Evolutionary conservation across 306 rosid species (phyloP).

Genomic region (Quillaja saponaria): DNA sequence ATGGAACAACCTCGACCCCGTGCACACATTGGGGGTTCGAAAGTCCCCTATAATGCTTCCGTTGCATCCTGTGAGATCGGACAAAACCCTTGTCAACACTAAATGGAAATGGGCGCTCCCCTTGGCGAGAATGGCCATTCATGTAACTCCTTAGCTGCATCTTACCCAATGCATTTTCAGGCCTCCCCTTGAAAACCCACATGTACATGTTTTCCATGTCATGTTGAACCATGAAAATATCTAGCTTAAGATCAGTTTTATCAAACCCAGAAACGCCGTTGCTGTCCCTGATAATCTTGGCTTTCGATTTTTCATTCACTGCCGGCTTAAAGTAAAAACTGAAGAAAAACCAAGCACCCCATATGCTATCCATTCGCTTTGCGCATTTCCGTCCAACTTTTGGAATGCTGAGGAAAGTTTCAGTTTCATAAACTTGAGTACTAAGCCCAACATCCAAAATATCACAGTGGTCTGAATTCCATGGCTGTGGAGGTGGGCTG

Average conservation of each 20-base stretch:
- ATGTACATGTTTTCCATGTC: conserved; percentile 99
- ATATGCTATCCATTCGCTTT: conserved; percentile 80
- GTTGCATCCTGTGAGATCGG: conserved; percentile 93
- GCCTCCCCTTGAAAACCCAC: conserved; percentile 99
- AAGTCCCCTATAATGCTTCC: conserved; percentile 90
- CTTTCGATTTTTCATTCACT: conserved; percentile 72
- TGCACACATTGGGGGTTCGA: conserved; percentile 96
- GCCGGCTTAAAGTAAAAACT: conserved; percentile 87
- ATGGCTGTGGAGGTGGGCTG: conserved; percentile 70
- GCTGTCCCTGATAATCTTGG: conserved; percentile 67
- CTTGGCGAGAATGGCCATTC: conserved; percentile 99
- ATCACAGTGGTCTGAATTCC: conserved; percentile 74
- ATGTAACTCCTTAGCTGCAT: conserved; percentile 98
- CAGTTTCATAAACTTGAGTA: conserved; percentile 74
- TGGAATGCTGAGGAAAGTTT: conserved; percentile 61
- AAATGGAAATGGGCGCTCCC: conserved; percentile 87
- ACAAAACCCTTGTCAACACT: conserved; percentile 83
- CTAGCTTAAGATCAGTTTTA: conserved; percentile 85
- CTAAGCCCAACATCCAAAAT: conserved; percentile 79
- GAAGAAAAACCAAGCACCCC: conserved; percentile 99
- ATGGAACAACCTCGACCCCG: conserved; percentile 68
- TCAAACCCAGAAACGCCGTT: conserved; percentile 75
- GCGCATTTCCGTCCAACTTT: conserved; percentile 77
- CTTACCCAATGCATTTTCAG: conserved; percentile 91
- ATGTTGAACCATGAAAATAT: conserved; percentile 92